A percentile compares a stretch with the other conserved stretches of the same genome.
Conservation (phyloP, 192 early-diverging fungal species). For the Chytriomyces sp. region DNA sequence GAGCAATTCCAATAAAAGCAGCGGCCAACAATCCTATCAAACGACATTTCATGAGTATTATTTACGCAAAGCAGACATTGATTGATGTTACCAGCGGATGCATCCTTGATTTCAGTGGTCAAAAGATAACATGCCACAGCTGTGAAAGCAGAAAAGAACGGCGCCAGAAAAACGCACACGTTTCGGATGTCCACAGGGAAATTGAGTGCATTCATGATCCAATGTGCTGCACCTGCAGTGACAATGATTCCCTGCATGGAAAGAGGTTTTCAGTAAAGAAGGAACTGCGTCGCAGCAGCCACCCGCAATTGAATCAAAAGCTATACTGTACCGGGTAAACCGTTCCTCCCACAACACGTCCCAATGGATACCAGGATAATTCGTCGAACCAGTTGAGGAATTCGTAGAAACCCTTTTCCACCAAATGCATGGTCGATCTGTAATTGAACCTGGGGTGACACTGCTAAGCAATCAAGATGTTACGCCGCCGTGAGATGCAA, state of each 20-base stretch:
- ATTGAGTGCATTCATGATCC: conserved; percentile 89
- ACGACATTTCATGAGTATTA: neutral
- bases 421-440: conserved; percentile 90
- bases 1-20: conserved; percentile 97
- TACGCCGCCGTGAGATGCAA: neutral
- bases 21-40: conserved; percentile 86
- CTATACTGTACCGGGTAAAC: conserved; percentile 75
- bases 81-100: conserved; percentile 63
- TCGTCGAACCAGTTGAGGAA: conserved; percentile 99
- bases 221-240: conserved; percentile 93
- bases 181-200: conserved; percentile 98
- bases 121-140: conserved; percentile 93
- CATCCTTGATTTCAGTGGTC: conserved; percentile 89
- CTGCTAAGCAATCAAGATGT: conserved; percentile 2
- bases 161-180: conserved; percentile 97
- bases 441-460: conserved; percentile 84
- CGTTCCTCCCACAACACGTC: conserved; percentile 98
- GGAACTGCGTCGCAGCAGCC: no score
- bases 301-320: no score
- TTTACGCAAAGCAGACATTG: neutral
- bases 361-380: conserved; percentile 97
- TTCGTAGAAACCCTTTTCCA: conserved; percentile 92
- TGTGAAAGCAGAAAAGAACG: conserved; percentile 95
- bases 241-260: conserved; percentile 85
- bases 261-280: no score